Base-by-base conservation (phyloP, 2,329 filamentous ascomycete genomes). In the Ophiostoma ips region DNA sequence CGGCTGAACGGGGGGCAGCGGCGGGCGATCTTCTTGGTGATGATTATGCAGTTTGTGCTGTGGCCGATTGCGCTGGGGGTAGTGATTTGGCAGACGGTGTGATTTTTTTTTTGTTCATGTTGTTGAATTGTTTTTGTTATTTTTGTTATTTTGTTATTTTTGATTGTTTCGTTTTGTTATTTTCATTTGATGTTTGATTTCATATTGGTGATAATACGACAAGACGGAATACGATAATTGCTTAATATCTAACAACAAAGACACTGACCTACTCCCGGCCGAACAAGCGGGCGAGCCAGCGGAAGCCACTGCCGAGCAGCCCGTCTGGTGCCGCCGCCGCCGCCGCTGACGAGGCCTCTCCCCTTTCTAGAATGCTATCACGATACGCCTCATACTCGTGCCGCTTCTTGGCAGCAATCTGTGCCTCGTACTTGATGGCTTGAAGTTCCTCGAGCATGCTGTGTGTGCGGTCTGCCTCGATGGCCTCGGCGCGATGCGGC, bases 1-100 rank as follows among this genome's bases (percentile, higher is more conserved):
- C 58, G 57, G 9, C 60, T 75, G 21, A 68, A 61, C 12, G 62
- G 59, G 44, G 58, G 60, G 24, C 67, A 72, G 56, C 58, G 61
- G 18, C 56, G 55, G n/a, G 50, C 58, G 9, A 60, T 75, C 10
- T 48, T 67, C 10, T 55, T 58, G 2, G 62, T 69, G 51, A 59
- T 60, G 9, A 52, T 68, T 7, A 38, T 55, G 28, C 53, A 57
- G 35, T 46, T 58, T 41, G 46, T 57, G 30, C 10, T 57, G 21
- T 59, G 56, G 54, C 55, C 58, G 12, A 50, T 51, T 8, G 31
- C 58, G 30, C 16, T 59, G 8, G 55, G 55, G 15, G 41, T 56
- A 10, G 51, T 59, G 10, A 51, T 59, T 31, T 57, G 54, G 55
- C 48, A 30, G 21, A 45, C 40, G 24, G 30, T 31, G 40, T 43